Base-by-base conservation (phyloP, 108 stramenopile species). In the Nitzschia palea region DNA sequence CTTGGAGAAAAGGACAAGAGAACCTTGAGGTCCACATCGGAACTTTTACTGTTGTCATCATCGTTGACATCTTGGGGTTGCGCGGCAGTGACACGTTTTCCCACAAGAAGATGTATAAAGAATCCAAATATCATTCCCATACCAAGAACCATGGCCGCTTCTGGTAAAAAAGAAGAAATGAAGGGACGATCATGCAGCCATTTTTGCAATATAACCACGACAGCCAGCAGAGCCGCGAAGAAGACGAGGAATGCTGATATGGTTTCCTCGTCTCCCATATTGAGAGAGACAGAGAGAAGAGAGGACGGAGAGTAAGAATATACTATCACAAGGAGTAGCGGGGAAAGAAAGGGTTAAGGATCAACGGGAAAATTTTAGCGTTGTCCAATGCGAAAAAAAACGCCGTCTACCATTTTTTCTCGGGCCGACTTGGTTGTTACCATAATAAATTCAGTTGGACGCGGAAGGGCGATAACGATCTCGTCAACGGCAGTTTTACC, bases 111-210 rank as follows among this genome's bases (percentile, higher is more conserved):
- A 44, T 74, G 62, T 32, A 87, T 65, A 0, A 85, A 42, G 43
- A 55, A 68, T 17, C 91, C 86, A 34, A 82, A 77, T 9, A 70
- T 26, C 47, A 89, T 74, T 65, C 91, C 91, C 10, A 89, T 47
- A 6, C 77, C 44, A 1, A 93, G 53, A 18, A 80, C 67, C 71
- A 93, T 80, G 12, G 83, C 88, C 9, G 87, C 88, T 71, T 93
- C 91, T 4, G 91, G 91, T 3, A 93, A 47, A 44, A 86, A 15
- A 20, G 83, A 43, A 30, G 82, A 74, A n/a, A 87, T 17, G 25
- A 43, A 25, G 18, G 74, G 80, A 42, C 62, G 63, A 20, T 80
- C 80, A 56, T 81, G 73, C 14, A 85, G 63, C 44, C 78, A 71
- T 53, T 73, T 65, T 4, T 63, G 64, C 28, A 79, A 55, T 9